Conservation (phyloP, 352 stramenopile genomes). For the Phytophthora tubulina region DNA sequence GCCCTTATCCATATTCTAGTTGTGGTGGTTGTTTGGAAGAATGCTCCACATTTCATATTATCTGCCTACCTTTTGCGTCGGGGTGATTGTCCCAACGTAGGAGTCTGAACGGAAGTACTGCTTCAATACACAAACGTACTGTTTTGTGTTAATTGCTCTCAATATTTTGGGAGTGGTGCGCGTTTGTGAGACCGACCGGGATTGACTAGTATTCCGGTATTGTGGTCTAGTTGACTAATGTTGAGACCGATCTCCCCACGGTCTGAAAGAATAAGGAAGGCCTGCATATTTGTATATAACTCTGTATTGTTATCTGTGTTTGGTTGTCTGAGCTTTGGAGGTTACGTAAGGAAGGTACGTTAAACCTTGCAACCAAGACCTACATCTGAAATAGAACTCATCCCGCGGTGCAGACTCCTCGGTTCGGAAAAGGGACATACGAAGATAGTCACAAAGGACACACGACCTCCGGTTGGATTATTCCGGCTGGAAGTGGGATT, state of each 20-base stretch:
- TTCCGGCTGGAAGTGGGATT: too few relatives aligned
- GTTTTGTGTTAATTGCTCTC: neutral
- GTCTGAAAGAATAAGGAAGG: neutral
- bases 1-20: too few relatives aligned
- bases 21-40: too few relatives aligned
- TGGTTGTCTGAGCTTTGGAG: too few relatives aligned
- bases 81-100: neutral
- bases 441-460: too few relatives aligned
- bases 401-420: too few relatives aligned
- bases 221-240: neutral
- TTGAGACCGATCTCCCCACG: neutral
- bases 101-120: neutral
- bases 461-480: too few relatives aligned
- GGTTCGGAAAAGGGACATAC: too few relatives aligned
- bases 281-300: neutral
- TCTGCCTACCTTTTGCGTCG: neutral
- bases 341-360: too few relatives aligned
- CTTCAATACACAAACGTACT: neutral
- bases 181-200: neutral
- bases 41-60: constrained; percentile 1
- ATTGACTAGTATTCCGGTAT: neutral
- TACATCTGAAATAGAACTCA: too few relatives aligned
- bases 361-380: too few relatives aligned
- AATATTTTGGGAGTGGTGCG: neutral
- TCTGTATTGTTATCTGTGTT: too few relatives aligned